These are phyloP conservation scores for Rubia peregrina DNA, from an alignment of 305 asterid genomes.

Conservation along the genomic window DNA sequence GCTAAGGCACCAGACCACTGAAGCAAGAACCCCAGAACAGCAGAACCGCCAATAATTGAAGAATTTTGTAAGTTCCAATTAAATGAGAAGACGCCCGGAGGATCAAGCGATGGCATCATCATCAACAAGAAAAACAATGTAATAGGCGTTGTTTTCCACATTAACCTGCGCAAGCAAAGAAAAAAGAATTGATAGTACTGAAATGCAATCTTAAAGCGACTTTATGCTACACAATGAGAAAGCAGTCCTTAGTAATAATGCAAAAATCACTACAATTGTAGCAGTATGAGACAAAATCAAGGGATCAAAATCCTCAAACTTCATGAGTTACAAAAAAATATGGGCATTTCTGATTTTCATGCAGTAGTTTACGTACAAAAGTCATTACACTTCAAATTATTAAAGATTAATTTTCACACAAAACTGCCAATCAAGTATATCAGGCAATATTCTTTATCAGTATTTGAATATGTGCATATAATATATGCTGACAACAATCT, in stretches of 20 bases:
- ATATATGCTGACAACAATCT: background rate
- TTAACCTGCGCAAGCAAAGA: slow-evolving; percentile 45
- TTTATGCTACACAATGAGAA: background rate
- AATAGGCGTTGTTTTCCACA: slow-evolving; percentile 98
- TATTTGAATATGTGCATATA: background rate
- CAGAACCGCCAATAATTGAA: slow-evolving; percentile 62
- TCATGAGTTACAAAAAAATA: background rate
- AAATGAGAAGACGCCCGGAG: slow-evolving; percentile 82
- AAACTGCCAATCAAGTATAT: background rate
- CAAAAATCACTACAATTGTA: background rate
- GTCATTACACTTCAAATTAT: background rate
- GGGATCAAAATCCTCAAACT: background rate
- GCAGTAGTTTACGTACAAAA: background rate
- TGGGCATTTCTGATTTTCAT: background rate
- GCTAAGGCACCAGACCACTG: slow-evolving; percentile 99
- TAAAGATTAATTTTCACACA: background rate
- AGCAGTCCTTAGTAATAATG: background rate
- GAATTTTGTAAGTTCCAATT: slow-evolving; percentile 59
- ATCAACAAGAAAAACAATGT: slow-evolving; percentile 80
- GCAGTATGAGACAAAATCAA: background rate
- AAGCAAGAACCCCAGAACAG: slow-evolving; percentile 92
- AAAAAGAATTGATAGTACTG: background rate
- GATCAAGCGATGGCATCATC: slow-evolving; percentile 91
- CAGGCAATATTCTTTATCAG: background rate
- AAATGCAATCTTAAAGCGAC: background rate